Evolutionary conservation across 345 rosid species (phyloP).

Genomic region (Isatis tinctoria): DNA sequence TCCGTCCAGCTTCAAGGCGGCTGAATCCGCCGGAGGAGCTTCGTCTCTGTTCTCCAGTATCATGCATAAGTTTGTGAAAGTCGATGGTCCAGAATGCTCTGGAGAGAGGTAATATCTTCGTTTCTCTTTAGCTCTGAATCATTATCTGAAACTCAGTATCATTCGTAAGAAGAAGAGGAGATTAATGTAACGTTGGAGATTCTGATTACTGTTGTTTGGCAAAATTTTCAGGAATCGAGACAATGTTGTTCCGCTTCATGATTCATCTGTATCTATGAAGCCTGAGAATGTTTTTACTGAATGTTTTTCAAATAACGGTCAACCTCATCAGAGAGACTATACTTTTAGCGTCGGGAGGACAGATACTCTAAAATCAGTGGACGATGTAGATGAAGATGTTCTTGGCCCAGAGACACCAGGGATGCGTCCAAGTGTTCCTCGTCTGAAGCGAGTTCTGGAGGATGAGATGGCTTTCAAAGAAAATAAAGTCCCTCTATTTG

Average conservation of each 20-base stretch:
- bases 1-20: constrained; percentile 33
- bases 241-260: constrained; percentile 11
- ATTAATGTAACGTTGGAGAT: neutral
- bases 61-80: constrained; percentile 82
- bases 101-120: constrained; percentile 40
- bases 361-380: constrained; percentile 18
- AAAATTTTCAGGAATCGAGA: constrained; percentile 40
- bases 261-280: constrained; percentile 27
- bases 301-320: too few relatives aligned
- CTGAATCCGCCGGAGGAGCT: constrained; percentile 36
- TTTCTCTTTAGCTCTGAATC: too few relatives aligned
- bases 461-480: constrained; percentile 34
- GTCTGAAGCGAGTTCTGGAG: constrained; percentile 64
- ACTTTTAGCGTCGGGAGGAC: constrained; percentile 17
- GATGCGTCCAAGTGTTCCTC: constrained; percentile 46
- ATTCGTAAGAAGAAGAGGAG: neutral
- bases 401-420: constrained; percentile 81
- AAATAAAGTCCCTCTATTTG: constrained; percentile 30
- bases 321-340: constrained; percentile 27
- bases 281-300: constrained; percentile 13
- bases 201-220: constrained; percentile 2
- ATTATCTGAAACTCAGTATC: neutral
- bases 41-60: constrained; percentile 77
- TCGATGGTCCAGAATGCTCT: constrained; percentile 39
- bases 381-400: constrained; percentile 35